Percentiles rank a stretch among this genome's conserved stretches.
Conservation (phyloP, 768 basidiomycete species). For the Omphalotus guepiniiformis region DNA sequence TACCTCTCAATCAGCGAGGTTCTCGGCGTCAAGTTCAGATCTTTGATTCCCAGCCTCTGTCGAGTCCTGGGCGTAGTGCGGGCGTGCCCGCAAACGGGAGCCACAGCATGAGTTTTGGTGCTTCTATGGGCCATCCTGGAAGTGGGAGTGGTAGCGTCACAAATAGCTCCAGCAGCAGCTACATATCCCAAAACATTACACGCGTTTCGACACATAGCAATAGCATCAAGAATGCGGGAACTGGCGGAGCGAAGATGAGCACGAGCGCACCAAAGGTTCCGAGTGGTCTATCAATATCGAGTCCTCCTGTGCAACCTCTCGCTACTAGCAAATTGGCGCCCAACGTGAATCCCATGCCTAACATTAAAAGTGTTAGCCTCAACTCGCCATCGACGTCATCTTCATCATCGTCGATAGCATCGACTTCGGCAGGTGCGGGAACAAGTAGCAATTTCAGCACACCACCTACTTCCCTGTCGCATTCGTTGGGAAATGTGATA, state of each 20-base stretch:
- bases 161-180: constrained; percentile 31
- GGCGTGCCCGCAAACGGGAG: constrained; percentile 26
- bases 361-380: constrained; percentile 10
- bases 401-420: constrained; percentile 34
- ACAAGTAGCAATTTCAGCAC: constrained; percentile 47
- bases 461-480: constrained; percentile 52
- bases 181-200: constrained; percentile 14
- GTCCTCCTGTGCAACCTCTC: constrained; percentile 7
- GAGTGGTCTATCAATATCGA: constrained; percentile 32
- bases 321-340: constrained; percentile 6
- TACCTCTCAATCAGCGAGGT: constrained; percentile 48
- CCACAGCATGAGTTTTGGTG: constrained; percentile 21
- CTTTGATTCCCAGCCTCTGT: constrained; percentile 75
- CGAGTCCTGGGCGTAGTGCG: constrained; percentile 46
- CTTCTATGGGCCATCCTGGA: constrained; percentile 9
- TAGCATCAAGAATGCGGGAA: constrained; percentile 18
- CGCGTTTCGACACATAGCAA: neutral
- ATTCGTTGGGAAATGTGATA: constrained; percentile 40
- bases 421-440: constrained; percentile 26
- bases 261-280: constrained; percentile 38
- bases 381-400: constrained; percentile 48
- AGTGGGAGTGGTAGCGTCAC: constrained; percentile 14
- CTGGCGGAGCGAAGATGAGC: constrained; percentile 30
- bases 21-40: constrained; percentile 71
- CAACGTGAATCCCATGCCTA: constrained; percentile 16